Evolutionary conservation across 805 yeast genomes (phyloP).

Genomic region (Candida koratica): DNA sequence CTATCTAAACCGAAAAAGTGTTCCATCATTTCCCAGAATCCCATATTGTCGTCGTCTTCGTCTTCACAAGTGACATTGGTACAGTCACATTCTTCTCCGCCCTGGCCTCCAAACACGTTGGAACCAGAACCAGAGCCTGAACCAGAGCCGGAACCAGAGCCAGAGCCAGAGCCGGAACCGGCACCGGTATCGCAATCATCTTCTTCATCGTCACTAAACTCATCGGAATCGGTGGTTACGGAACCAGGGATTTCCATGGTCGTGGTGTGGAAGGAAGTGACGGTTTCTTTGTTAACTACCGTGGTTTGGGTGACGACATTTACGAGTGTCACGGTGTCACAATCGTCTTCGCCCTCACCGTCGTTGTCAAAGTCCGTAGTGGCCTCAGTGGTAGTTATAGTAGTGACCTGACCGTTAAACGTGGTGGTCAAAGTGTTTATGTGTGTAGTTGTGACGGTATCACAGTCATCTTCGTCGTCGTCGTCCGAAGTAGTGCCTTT

Average conservation of each 20-base stretch:
- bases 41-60: conserved; percentile 16
- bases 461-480: conserved; percentile 13
- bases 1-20: conserved; percentile 14
- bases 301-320: conserved; percentile 11
- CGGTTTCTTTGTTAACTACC: conserved; percentile 15
- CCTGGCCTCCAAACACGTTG: too few species aligned
- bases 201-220: conserved; percentile 13
- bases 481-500: conserved; percentile 11
- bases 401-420: conserved; percentile 6
- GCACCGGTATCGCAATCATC: conserved; percentile 10
- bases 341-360: conserved; percentile 12
- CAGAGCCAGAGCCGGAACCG: conserved; percentile 11
- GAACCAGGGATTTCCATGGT: conserved; percentile 10
- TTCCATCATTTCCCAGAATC: conserved; percentile 14
- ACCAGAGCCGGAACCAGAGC: conserved; percentile 1
- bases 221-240: conserved; percentile 14
- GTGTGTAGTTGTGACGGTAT: conserved; percentile 1
- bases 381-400: conserved; percentile 5
- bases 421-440: conserved; percentile 4
- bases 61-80: conserved; percentile 14
- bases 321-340: conserved; percentile 15
- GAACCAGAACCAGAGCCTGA: conserved; percentile 9
- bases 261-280: conserved; percentile 9
- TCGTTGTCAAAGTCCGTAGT: conserved; percentile 5
- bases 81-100: conserved; percentile 12